Base-by-base conservation (phyloP, 2,329 filamentous ascomycete species). In the Penicillium italicum region DNA sequence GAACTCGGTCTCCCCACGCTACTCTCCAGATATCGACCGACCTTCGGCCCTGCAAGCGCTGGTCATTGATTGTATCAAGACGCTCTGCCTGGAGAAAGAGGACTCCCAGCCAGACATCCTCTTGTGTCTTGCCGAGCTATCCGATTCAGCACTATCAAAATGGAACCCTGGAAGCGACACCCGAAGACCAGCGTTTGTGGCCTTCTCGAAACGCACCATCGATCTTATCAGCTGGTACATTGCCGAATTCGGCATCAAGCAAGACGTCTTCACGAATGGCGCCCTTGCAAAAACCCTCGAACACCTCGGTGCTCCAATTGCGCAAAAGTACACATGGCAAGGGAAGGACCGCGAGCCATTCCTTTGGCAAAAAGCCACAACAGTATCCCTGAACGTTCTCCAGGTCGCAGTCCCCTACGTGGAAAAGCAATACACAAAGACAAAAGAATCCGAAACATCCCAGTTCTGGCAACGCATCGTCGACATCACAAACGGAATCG, bases 181-280 rank as follows among this genome's bases (percentile, higher is more conserved):
- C 48, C 72, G 76, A 48, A 85, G 85, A 54, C 88, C 90, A 7
- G 96, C 91, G 0, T 97, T 91, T 68, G 85, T 99, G 53, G 93
- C 94, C 33, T 83, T 97, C 68, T 91, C 92, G 1, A 96, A 94
- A 71, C 84, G 84, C 20, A 85, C 88, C 56, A 94, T 96, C 81
- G 77, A 80, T 2, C 82, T 91, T 43, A 73, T 95, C 22, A 69
- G 66, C 45, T 76, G 73, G 72, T 76, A 76, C 54, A 63, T 76
- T 43, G 56, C 64, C 7, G 72, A 74, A 1, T 65, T 74, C 50
- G 74, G 73, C 1, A 74, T 76, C 50, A 84, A 89, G 24, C 67
- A 77, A n/a, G 84, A 88, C 34, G 83, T 96, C 0, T 91, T 92
- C 66, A 77, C 76, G 1, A 85, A 85, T 42, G 85, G 85, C 1